Conservation (phyloP, 176 grass and related monocot species). For the Phoenix dactylifera region DNA sequence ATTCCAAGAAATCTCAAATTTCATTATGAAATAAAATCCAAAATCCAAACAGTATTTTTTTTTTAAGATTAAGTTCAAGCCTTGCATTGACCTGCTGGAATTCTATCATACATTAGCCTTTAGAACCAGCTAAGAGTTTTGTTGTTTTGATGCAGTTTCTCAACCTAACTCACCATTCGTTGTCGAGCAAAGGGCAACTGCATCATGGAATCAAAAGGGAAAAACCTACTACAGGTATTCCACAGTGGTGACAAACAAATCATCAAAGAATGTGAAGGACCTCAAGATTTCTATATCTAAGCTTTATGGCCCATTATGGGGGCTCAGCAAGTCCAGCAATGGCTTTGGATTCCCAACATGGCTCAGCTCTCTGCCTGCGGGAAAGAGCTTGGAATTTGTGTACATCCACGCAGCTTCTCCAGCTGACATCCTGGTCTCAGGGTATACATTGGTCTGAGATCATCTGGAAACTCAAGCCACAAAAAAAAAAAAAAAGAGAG, state of each 20-base stretch:
- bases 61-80: no score
- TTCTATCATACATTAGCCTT: no score
- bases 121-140: no score
- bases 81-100: no score
- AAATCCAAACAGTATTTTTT: no score
- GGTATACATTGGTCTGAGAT: slow-evolving; percentile 57
- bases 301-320: slow-evolving; percentile 54
- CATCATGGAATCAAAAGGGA: slow-evolving; percentile 49
- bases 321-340: slow-evolving; percentile 49
- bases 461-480: no score
- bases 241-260: slow-evolving; percentile 62
- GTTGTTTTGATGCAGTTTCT: slow-evolving; percentile 20
- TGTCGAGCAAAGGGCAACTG: slow-evolving; percentile 43
- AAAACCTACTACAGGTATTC: slow-evolving; percentile 52
- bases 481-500: background rate
- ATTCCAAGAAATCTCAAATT: no score
- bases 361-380: slow-evolving; percentile 28
- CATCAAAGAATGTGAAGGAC: slow-evolving; percentile 45
- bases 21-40: no score
- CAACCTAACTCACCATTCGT: slow-evolving; percentile 23
- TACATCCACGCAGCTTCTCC: slow-evolving; percentile 57
- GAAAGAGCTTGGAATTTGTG: slow-evolving; percentile 52
- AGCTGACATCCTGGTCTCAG: slow-evolving; percentile 51
- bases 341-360: slow-evolving; percentile 49
- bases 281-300: slow-evolving; percentile 51